Percentiles rank a stretch among this genome's conserved stretches.
phyloP scores from a whole-genome alignment of 73 alveolate genomes.

The Paramecium sonneborni region DNA sequence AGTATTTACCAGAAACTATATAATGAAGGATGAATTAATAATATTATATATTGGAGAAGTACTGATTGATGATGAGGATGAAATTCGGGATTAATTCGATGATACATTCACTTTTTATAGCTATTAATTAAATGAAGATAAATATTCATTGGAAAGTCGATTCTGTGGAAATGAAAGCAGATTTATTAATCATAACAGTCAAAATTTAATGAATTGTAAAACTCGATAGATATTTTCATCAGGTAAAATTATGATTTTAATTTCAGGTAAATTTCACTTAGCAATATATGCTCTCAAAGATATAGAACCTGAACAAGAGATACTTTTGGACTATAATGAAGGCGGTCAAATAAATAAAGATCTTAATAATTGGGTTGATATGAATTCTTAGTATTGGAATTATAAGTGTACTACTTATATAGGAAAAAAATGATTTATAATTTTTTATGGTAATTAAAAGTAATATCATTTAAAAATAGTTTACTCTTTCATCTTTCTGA shows the following conservation, averaged over 20 bases:
- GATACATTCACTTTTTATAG: slow-evolving; percentile 5
- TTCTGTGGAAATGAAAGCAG: slow-evolving; percentile 37
- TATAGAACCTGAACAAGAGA: background rate
- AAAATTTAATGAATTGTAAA: slow-evolving; percentile 13
- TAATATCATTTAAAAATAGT: background rate
- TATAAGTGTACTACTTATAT: background rate
- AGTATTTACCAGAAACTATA: background rate
- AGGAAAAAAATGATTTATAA: background rate
- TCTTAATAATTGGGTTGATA: background rate
- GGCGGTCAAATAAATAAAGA: background rate
- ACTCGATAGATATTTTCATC: background rate
- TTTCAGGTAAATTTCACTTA: background rate
- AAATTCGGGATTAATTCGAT: slow-evolving; percentile 27
- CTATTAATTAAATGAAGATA: background rate
- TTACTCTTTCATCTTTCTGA: background rate
- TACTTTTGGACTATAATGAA: background rate
- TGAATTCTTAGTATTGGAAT: background rate
- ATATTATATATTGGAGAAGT: slow-evolving; percentile 14
- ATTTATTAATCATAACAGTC: slow-evolving; percentile 11
- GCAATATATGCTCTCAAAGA: slow-evolving; percentile 21
- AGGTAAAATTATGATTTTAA: background rate
- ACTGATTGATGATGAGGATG: slow-evolving; percentile 7
- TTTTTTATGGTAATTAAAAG: background rate
- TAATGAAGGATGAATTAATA: background rate
- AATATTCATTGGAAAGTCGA: background rate